Evolutionary conservation across 345 rosid genomes (phyloP), one percentile per base, ranked within the genome.

Genomic region (Melaleuca alternifolia): DNA sequence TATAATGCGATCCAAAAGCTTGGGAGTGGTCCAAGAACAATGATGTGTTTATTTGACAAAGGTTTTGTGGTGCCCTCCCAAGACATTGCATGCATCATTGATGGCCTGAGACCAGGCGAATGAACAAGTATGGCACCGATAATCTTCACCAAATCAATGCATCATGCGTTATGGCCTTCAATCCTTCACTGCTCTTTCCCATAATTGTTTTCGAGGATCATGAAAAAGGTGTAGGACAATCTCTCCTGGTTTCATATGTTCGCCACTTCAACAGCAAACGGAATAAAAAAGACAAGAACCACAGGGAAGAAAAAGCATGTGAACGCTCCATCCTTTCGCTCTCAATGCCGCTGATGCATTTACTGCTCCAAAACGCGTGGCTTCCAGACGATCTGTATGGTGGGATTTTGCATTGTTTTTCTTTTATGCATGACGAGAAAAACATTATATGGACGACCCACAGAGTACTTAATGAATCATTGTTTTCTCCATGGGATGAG

Each of bases 211-310:
- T 65, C 2, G 48, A 65, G 48, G 48, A 65, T 33, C 12, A 10
- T 0, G 3, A 18, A 2, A 0, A 0, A 33, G 18, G 79, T 48
- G 3, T 4, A 21, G 1, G 13, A 33, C 24, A 71, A 0, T 71
- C 79, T 33, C 46, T 16, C 46, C 24, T 1, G 6, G 21, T 33
- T 4, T 33, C 23, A 65, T 6, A 16, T 1, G 0, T 33, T 65
- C 4, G 24, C 13, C 16, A 10, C 79, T 33, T 71, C 44, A 10
- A 18, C 20, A 9, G 79, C 46, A 33, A 33, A 20, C 79, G 5
- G 18, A 71, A 18, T 46, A 21, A 71, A 33, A 12, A 71, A 33
- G 79, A 71, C 79, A 1, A 33, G 48, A 65, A 33, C 77, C 33
- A 33, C 24, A 16, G 23, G 46, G 24, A 33, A 71, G 48, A 46